A percentile compares a stretch with the other conserved stretches of the same genome.
Conservation (phyloP, 1,284 basidiomycete genomes). For the Meira miltonrushii region DNA sequence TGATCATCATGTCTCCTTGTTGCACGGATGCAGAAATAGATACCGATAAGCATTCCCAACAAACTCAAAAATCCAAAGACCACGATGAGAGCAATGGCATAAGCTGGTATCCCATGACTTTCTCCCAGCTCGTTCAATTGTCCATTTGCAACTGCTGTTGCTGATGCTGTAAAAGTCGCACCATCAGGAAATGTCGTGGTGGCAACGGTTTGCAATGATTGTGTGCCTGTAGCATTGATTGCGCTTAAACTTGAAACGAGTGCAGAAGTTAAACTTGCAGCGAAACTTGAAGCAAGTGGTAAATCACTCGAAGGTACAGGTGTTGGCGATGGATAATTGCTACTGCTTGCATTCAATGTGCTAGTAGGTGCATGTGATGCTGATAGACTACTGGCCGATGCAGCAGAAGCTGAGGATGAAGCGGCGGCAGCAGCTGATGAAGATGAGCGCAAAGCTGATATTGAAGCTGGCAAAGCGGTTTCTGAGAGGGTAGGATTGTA, state of each 20-base stretch:
- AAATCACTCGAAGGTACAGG: constrained; percentile 14
- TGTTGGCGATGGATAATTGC: neutral
- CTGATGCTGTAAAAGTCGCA: constrained; percentile 33
- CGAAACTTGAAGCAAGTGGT: constrained; percentile 21
- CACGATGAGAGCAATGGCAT: constrained; percentile 43
- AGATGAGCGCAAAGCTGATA: constrained; percentile 21
- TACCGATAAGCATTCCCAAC: constrained; percentile 23
- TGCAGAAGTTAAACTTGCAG: constrained; percentile 29
- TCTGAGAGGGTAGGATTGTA: constrained; percentile 11
- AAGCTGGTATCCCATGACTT: constrained; percentile 21
- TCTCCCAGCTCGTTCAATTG: constrained; percentile 15
- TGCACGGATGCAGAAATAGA: constrained; percentile 36
- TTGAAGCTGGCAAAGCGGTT: constrained; percentile 30
- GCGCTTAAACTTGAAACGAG: constrained; percentile 29
- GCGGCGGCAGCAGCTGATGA: constrained; percentile 11
- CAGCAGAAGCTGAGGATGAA: neutral
- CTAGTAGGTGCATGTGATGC: no score
- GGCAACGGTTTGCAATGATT: constrained; percentile 33
- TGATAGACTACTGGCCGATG: no score
- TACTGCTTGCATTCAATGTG: no score
- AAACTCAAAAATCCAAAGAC: constrained; percentile 41
- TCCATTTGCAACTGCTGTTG: constrained; percentile 40
- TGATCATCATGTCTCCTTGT: constrained; percentile 23
- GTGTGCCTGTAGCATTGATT: constrained; percentile 33
- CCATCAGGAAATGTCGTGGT: constrained; percentile 39